Percentiles rank a stretch among this genome's conserved stretches.
Evolutionary conservation across 345 rosid species (phyloP).

Genomic region (Ceriops zippeliana): DNA sequence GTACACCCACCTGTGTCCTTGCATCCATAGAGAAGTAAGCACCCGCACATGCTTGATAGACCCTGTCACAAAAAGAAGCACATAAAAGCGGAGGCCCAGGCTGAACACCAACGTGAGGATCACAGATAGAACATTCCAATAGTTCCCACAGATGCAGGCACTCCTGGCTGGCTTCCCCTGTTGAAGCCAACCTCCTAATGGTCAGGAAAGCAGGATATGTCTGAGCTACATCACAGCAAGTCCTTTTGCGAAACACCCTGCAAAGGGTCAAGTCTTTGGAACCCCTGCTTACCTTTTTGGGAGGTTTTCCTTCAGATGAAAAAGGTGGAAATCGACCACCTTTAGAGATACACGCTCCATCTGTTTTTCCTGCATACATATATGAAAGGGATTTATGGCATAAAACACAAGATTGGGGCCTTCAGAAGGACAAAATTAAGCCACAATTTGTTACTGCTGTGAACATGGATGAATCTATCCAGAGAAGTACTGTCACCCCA

Average conservation of each 20-base stretch:
- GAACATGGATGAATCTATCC: neutral
- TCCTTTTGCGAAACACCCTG: conserved; percentile 70
- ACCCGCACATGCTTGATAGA: conserved; percentile 65
- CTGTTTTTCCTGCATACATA: conserved; percentile 37
- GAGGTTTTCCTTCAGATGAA: conserved; percentile 71
- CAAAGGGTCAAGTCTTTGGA: conserved; percentile 75
- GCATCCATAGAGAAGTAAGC: conserved; percentile 89
- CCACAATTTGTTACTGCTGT: neutral
- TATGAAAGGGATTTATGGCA: neutral
- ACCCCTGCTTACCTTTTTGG: conserved; percentile 62
- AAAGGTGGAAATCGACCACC: conserved; percentile 82
- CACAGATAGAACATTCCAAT: conserved; percentile 95
- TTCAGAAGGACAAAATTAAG: conserved; percentile 1
- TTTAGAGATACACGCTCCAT: conserved; percentile 69
- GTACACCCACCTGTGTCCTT: conserved; percentile 47
- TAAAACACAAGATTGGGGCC: neutral
- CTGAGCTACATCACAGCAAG: conserved; percentile 85
- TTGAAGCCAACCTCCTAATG: conserved; percentile 64
- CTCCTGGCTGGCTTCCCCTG: conserved; percentile 79
- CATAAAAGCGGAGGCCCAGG: conserved; percentile 89
- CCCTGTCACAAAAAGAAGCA: conserved; percentile 66
- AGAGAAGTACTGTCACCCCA: neutral
- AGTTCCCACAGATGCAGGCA: conserved; percentile 79
- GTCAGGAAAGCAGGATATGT: conserved; percentile 80
- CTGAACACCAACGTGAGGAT: conserved; percentile 71